Base-by-base conservation (phyloP, 768 basidiomycete genomes). In the Piloderma croceum region DNA sequence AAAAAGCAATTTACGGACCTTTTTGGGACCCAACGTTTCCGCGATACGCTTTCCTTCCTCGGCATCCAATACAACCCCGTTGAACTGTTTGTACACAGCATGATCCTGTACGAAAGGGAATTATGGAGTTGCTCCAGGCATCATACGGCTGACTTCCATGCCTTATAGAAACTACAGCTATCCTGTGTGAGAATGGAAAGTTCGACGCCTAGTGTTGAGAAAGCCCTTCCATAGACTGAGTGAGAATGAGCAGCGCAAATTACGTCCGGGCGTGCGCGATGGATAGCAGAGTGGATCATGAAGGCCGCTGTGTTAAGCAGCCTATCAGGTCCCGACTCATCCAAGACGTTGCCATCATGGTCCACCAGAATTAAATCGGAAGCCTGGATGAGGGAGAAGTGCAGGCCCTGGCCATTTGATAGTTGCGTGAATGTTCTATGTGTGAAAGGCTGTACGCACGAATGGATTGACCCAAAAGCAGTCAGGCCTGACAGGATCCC, bases 391-490 rank as follows among this genome's bases (percentile, higher is more conserved):
- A 68, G 49, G 31, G 60, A 58, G 58, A 74, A 75, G 48, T 72
- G 71, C 13, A 66, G 48, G 17, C 72, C 69, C 65, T 68, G 31
- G 15, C 15, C 23, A 31, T 12, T 5, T 7, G 12, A 23, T 22
- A 38, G 12, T 11, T 11, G 38, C 3, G 6, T 11, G 32, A 29
- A 11, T 9, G 27, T 29, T 9, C 27, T 29, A 9, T 15, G 27
- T 29, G 27, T 29, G 15, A 9, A 15, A 31, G 34, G 22, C 19
- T 38, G 32, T 6, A 24, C 55, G 43, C 43, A 65, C 70, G 44
- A 68, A 68, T 2, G 70, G 70, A 44, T 73, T 72, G 34, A 71
- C 69, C 71, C 70, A 73, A 59, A 71, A 71, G 41, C 65, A 66
- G 46, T 67, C 61, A 15, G 62, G 47, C 29, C 54, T 57, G 40